Evolutionary conservation across 1,284 basidiomycete species (phyloP).

Genomic region (Rhodotorula sp.): DNA sequence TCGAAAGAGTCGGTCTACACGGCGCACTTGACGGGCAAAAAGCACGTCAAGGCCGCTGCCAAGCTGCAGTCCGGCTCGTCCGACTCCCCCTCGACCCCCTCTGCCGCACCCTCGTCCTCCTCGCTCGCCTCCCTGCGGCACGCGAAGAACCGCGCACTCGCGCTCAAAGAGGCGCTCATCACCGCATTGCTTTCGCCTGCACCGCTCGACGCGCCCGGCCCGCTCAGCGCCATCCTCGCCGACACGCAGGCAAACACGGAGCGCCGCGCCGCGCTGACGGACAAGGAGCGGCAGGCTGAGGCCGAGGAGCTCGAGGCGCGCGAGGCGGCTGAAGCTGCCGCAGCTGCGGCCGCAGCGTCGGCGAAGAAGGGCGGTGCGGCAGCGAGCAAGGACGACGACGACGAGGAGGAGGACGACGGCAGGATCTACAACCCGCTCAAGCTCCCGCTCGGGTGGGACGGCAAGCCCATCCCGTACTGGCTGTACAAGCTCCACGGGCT

Average conservation of each 20-base stretch:
- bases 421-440: slow-evolving; percentile 98
- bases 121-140: slow-evolving; percentile 53
- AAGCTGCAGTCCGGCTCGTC: slow-evolving; percentile 55
- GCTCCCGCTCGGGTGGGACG: slow-evolving; percentile 95
- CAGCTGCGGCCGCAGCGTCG: slow-evolving; percentile 57
- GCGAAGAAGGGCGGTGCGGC: slow-evolving; percentile 46
- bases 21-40: slow-evolving; percentile 90
- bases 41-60: slow-evolving; percentile 84
- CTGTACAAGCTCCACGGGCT: slow-evolving; percentile 96
- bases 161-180: slow-evolving; percentile 71
- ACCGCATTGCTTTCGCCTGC: slow-evolving; percentile 63
- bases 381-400: slow-evolving; percentile 56
- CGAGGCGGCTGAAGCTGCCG: slow-evolving; percentile 62
- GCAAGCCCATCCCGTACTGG: slow-evolving; percentile 98
- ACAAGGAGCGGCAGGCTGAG: slow-evolving; percentile 93
- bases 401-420: slow-evolving; percentile 91
- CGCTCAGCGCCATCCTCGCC: slow-evolving; percentile 66
- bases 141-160: slow-evolving; percentile 67
- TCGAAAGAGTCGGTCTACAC: slow-evolving; percentile 98
- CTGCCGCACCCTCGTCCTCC: slow-evolving; percentile 47
- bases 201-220: slow-evolving; percentile 40
- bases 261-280: slow-evolving; percentile 90
- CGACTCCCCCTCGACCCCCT: slow-evolving; percentile 40
- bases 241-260: slow-evolving; percentile 97
- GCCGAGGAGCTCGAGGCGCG: slow-evolving; percentile 60